These are phyloP conservation scores for Debaryomyces maramus DNA, from an alignment of 805 yeast genomes.

Conservation along the genomic window DNA sequence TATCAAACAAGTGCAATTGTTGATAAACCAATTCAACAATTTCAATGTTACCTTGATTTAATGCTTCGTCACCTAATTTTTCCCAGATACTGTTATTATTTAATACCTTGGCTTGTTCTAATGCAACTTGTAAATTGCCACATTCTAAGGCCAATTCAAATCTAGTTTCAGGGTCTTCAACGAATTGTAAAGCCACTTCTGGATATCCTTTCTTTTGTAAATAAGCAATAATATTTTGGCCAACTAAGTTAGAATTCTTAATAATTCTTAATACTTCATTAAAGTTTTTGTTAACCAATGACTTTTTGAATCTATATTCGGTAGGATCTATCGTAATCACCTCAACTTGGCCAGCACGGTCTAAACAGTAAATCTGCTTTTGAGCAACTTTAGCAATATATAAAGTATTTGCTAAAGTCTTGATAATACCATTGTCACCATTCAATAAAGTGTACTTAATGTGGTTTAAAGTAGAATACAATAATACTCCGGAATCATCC, in stretches of 20 bases:
- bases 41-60: conserved; percentile 83
- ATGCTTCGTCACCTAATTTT: conserved; percentile 79
- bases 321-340: conserved; percentile 85
- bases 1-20: conserved; percentile 81
- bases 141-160: conserved; percentile 95
- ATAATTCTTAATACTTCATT: conserved; percentile 89
- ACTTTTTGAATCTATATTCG: conserved; percentile 93
- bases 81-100: conserved; percentile 74
- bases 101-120: conserved; percentile 79
- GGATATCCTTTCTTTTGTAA: conserved; percentile 95
- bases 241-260: conserved; percentile 86
- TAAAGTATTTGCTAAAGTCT: conserved; percentile 85
- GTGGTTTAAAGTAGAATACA: conserved; percentile 93
- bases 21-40: conserved; percentile 87
- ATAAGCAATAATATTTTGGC: conserved; percentile 94
- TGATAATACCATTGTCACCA: conserved; percentile 94
- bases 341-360: conserved; percentile 83
- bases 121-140: conserved; percentile 84
- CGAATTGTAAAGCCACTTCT: conserved; percentile 95
- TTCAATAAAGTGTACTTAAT: conserved; percentile 89
- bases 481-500: conserved; percentile 90
- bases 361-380: conserved; percentile 73
- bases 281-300: conserved; percentile 85
- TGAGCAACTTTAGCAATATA: conserved; percentile 76
- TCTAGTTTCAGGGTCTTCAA: conserved; percentile 92